Conservation (phyloP, 495 filamentous ascomycete species). For the Penicillium ucsense region DNA sequence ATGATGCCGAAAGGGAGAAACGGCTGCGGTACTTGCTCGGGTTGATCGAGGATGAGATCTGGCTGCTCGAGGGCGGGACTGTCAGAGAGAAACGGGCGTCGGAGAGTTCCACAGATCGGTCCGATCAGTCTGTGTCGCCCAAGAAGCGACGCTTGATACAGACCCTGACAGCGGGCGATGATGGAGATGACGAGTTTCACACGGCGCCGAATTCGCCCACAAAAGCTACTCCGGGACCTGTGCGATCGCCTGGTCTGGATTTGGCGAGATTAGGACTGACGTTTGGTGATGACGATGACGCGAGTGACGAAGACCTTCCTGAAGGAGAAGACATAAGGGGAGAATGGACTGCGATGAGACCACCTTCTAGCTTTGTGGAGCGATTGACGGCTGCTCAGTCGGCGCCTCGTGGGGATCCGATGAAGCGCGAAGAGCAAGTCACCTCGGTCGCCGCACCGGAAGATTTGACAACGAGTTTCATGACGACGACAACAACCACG, state of each 20-base stretch:
- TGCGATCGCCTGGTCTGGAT: neutral
- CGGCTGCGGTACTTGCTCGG: conserved; percentile 15
- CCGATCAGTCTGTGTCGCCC: conserved; percentile 1
- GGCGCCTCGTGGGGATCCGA: conserved; percentile 1
- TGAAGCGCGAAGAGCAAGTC: neutral
- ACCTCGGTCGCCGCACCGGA: neutral
- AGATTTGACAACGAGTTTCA: conserved; percentile 20
- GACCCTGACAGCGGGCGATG: conserved; percentile 11
- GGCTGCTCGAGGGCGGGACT: neutral
- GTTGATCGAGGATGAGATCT: conserved; percentile 23
- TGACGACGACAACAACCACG: conserved; percentile 15
- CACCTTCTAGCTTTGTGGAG: conserved; percentile 11
- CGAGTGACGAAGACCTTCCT: neutral
- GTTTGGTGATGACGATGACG: neutral
- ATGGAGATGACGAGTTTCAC: conserved; percentile 28
- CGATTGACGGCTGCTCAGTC: conserved; percentile 11
- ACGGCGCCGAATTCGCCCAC: conserved; percentile 33
- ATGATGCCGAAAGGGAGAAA: conserved; percentile 9
- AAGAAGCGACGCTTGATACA: conserved; percentile 19
- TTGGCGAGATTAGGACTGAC: neutral
- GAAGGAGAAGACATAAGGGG: neutral
- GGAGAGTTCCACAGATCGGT: neutral
- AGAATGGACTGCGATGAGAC: neutral
- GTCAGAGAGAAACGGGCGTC: neutral
- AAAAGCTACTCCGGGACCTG: conserved; percentile 2